A percentile compares a stretch with the other conserved stretches of the same genome.
phyloP scores from a whole-genome alignment of 352 stramenopile genomes.

The Globisporangium polare region DNA sequence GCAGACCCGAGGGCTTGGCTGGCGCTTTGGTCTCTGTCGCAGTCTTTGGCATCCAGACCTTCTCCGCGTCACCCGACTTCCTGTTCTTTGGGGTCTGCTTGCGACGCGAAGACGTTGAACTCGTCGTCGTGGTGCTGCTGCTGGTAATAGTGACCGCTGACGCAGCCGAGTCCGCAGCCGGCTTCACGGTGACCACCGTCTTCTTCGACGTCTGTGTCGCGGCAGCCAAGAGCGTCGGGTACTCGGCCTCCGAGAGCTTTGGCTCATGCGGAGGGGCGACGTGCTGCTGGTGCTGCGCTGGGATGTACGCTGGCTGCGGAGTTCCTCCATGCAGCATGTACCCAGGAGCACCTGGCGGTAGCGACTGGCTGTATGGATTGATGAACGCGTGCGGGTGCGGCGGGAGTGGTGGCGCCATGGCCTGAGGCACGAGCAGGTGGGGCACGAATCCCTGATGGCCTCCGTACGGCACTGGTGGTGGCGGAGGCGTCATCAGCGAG shows the following conservation, averaged over 20 bases:
- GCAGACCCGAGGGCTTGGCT: constrained; percentile 17
- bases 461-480: constrained; percentile 3
- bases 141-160: background rate
- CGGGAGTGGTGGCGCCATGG: constrained; percentile 13
- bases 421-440: constrained; percentile 10
- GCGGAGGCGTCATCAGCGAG: background rate
- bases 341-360: background rate
- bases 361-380: constrained; percentile 15
- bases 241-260: constrained; percentile 18
- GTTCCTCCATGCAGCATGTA: background rate
- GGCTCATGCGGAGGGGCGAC: background rate
- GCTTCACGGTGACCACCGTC: background rate
- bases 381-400: constrained; percentile 22
- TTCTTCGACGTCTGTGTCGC: constrained; percentile 4
- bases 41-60: constrained; percentile 36
- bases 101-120: constrained; percentile 15
- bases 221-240: constrained; percentile 23
- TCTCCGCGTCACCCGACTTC: constrained; percentile 12
- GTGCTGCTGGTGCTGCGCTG: background rate
- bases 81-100: constrained; percentile 11
- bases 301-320: background rate
- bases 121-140: constrained; percentile 15
- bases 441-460: background rate
- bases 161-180: background rate
- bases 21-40: constrained; percentile 17